Base-by-base conservation (phyloP, 805 yeast genomes). In the Starmera dryadoides region DNA sequence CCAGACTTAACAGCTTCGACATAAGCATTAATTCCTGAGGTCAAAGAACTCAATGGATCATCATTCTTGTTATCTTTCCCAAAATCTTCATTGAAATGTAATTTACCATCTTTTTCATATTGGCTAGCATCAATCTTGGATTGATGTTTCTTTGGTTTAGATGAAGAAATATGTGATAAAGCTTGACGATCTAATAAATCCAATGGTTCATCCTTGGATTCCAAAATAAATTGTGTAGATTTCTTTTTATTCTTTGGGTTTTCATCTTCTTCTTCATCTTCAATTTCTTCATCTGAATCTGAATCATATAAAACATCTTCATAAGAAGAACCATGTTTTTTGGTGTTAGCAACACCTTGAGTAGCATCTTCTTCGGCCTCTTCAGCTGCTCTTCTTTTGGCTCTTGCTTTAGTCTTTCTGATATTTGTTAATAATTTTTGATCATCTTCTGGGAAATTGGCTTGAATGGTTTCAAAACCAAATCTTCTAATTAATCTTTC, bases 1-100 rank as follows among this genome's bases (percentile, higher is more conserved):
- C 93, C 97, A 51, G 83, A 85, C 59, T 77, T 82, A 19, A 93
- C 87, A 6, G 98, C 98, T 45, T 88, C 96, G 48, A 88, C 75
- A 59, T 93, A 93, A 0, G 97, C 98, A 56, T 85, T 85, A 47
- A 91, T 76, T 15, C 96, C 95, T 34, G 64, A 63, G 4, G 72
- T 64, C 30, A 69, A 63, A 14, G 68, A 47, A 39, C 59, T 55
- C 42, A 72, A 57, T 41, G 72, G 76, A 52, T 77, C 82, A 33
- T 70, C 71, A 3, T 63, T 74, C 6, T 53, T 61, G 18, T 50
- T 50, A 23, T 47, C 55, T 4, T 49, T 45, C 11, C 33, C 26
- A 2, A 46, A 53, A 7, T 49, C 54, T 38, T 80, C 87, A 41
- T 63, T 69, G 52, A 87, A 74, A 40, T 86, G 75, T 40, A 85